These are phyloP conservation scores for Canavalia ensiformis DNA, from an alignment of 306 rosid species.

Conservation along the genomic window DNA sequence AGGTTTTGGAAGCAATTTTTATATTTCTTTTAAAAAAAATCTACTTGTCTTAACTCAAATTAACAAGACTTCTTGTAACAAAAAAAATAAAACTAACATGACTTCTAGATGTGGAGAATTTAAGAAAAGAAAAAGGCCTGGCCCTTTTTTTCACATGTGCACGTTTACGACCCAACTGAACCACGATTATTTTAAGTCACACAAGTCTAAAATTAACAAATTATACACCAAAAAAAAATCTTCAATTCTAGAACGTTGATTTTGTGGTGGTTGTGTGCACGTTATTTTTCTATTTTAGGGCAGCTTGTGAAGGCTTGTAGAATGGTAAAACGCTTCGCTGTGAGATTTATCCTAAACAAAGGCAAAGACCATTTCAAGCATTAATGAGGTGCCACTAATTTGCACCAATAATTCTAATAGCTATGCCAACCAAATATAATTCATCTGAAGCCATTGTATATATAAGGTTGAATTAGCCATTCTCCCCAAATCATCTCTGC, in stretches of 20 bases:
- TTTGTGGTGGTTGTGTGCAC: slow-evolving; percentile 34
- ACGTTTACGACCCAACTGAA: not conserved
- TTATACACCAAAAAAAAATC: not conserved
- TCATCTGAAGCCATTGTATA: not conserved
- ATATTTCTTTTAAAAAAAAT: no score
- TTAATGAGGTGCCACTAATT: slow-evolving; percentile 41
- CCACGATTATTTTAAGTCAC: not conserved
- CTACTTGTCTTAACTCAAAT: no score
- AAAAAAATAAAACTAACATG: no score
- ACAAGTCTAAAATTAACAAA: not conserved
- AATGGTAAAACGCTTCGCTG: slow-evolving; percentile 32
- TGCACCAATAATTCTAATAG: slow-evolving; percentile 38
- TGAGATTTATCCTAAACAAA: not conserved
- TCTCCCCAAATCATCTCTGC: slow-evolving; percentile 11
- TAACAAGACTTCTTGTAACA: no score
- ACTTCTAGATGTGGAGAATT: no score
- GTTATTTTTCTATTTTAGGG: slow-evolving; percentile 28
- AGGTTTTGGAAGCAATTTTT: not conserved
- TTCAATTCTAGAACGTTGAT: slow-evolving; percentile 26
- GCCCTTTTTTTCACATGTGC: not conserved
- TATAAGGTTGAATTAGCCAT: slow-evolving; percentile 7
- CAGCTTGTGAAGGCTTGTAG: slow-evolving; percentile 38
- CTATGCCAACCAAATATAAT: slow-evolving; percentile 35
- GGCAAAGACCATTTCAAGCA: slow-evolving; percentile 53
- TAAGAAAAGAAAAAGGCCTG: not conserved